Base-by-base conservation (phyloP, 441 rosid species). In the Macaranga tanarius region DNA sequence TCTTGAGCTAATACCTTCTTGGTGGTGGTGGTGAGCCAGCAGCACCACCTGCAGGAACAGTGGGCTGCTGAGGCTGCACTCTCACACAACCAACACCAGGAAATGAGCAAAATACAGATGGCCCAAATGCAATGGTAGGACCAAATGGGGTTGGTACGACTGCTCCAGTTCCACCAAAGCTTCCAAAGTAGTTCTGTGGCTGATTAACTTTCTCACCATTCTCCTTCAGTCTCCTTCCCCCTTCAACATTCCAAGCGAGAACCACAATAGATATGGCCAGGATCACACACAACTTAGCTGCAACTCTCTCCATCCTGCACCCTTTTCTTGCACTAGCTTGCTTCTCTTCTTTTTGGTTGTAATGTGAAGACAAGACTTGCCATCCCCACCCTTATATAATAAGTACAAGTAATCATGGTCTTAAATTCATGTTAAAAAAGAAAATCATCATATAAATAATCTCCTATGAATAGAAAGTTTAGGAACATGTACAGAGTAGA, bases 41-140 rank as follows among this genome's bases (percentile, higher is more conserved):
- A 26, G 17, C 44, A 28, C 69, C 74, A 22, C 70, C 75, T 19
- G 78, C 68, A 16, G 79, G 81, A 57, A 50, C 40, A 23, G 80
- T 71, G n/a, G 80, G 79, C 15, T 64, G 76, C 58, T 72, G 51
- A 15, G 80, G 79, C 11, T 64, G 76, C 50, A 77, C 58, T 16
- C 47, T 60, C 34, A 77, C 79, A 25, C 83, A 82, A 51, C 83
- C 79, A 28, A 60, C n/a, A 8, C 79, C 81, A 23, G 83, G 86
- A 70, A 50, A 74, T 5, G 81, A 68, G 59, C 86, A 82, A 51
- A 55, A 75, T 17, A 38, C 83, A 13, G 81, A 44, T 45, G 80
- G 83, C 0, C 83, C 86, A 15, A 79, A 38, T 17, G 25, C 70
- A 57, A 79, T 22, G 54, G 76, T 66, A 10, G 80, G 72, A 50